These are phyloP conservation scores for Yarrowia deformans DNA, from an alignment of 805 yeast species.

Conservation along the genomic window DNA sequence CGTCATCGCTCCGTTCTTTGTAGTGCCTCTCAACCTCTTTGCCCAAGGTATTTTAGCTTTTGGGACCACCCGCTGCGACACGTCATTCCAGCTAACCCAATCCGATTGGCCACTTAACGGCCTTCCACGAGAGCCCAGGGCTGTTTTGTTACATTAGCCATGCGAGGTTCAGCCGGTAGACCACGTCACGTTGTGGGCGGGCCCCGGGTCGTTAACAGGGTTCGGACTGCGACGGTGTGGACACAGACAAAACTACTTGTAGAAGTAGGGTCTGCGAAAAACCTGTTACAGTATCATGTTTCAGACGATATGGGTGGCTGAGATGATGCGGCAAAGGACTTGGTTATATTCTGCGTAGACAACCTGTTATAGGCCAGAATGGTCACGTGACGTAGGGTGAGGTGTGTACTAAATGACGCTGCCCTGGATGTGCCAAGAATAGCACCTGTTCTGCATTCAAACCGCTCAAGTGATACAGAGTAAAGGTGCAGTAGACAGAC, in stretches of 20 bases:
- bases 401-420: too few species aligned
- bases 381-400: too few species aligned
- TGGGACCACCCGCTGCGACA: conserved; percentile 29
- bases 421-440: too few species aligned
- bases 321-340: neutral
- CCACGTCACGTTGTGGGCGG: neutral
- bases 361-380: too few species aligned
- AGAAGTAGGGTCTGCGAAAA: too few species aligned
- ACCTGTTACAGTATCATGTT: neutral
- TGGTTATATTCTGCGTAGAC: too few species aligned
- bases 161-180: neutral
- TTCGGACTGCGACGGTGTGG: too few species aligned
- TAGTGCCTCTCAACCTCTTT: neutral
- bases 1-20: conserved; percentile 2
- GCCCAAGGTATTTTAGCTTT: conserved; percentile 28
- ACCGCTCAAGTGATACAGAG: too few species aligned
- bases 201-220: neutral
- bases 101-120: conserved; percentile 27
- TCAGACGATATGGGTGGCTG: conserved; percentile 1
- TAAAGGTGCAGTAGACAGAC: too few species aligned
- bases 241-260: too few species aligned
- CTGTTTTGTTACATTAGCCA: neutral
- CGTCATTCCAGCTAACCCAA: conserved; percentile 23
- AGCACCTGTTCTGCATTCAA: too few species aligned
- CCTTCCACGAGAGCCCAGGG: neutral